Percentiles rank a stretch among this genome's conserved stretches.
Evolutionary conservation across 2,329 filamentous ascomycete genomes (phyloP).

Genomic region (Neofusicoccum parvum): DNA sequence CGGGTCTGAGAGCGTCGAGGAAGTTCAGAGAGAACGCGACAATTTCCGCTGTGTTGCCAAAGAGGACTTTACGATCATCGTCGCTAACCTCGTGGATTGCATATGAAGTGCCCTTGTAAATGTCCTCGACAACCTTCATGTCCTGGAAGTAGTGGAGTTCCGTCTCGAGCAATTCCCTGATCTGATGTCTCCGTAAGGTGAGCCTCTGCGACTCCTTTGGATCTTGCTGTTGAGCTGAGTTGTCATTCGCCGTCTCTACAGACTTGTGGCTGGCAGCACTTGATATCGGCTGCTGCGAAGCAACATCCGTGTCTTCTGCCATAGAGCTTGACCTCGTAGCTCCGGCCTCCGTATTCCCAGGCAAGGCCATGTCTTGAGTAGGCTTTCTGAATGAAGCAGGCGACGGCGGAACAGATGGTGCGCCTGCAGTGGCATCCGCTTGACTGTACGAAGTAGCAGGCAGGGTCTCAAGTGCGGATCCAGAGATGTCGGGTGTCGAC

Average conservation of each 20-base stretch:
- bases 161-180: constrained; percentile 91
- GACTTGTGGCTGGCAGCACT: constrained; percentile 2
- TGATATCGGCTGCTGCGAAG: neutral
- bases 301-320: neutral
- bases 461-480: neutral
- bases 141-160: constrained; percentile 89
- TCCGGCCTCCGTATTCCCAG: neutral
- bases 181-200: constrained; percentile 76
- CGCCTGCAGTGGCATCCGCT: neutral
- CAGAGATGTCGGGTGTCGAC: neutral
- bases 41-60: constrained; percentile 90
- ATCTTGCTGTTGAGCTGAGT: neutral
- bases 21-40: constrained; percentile 83
- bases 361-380: neutral
- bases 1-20: constrained; percentile 76
- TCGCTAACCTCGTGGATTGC: constrained; percentile 76
- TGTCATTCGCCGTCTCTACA: neutral
- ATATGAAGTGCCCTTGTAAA: constrained; percentile 91
- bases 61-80: constrained; percentile 86
- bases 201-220: constrained; percentile 62
- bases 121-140: constrained; percentile 96
- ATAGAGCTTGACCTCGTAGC: neutral
- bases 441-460: neutral
- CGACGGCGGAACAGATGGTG: constrained; percentile 16
- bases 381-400: constrained; percentile 24